Base-by-base conservation (phyloP, 2,329 filamentous ascomycete genomes). In the Colletotrichum musae region DNA sequence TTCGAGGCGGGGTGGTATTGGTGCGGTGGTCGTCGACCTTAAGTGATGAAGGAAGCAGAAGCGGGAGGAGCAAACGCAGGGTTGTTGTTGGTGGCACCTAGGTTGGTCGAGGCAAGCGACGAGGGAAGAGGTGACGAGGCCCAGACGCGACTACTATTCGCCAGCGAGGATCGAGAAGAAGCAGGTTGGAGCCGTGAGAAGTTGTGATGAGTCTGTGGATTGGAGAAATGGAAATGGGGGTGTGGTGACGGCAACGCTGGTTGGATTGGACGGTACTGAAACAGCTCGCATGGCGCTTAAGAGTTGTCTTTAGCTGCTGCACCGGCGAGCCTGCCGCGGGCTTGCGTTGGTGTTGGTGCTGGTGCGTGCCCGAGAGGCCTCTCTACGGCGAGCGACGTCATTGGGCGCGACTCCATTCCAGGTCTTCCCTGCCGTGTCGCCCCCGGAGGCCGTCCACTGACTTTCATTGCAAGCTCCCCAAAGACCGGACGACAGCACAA, bases 211-310 rank as follows among this genome's bases (percentile, higher is more conserved):
- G 26, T 65, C 51, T 63, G 48, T 68, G 47, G 41, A 54, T 39
- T 52, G 43, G 41, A n/a, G 56, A 16, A 18, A 18, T 18, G 18
- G 18, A 18, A 18, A 28, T 12, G 45, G 62, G 57, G 57, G 64
- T 70, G 64, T 68, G 65, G 68, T 62, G 52, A 63, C 41, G 39
- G 52, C 36, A 51, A 26, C 16, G 24, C 21, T 63, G 68, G 68
- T 70, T 70, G 68, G 68, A 58, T 68, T 67, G 67, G 28, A 32
- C 3, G 66, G 47, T 21, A 57, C 43, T 50, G 64, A 63, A 63
- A 57, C 68, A 53, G 41, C 64, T 68, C 63, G 58, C 52, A 70
- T 68, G 68, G 68, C 68, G 68, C 68, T 70, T 70, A 70, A 70
- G 65, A 36, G 32, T 10, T 9, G 32, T 36, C 32, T 36, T 12